These are phyloP conservation scores for Dactylellina haptotyla DNA, from an alignment of 2,329 filamentous ascomycete species.

Conservation along the genomic window DNA sequence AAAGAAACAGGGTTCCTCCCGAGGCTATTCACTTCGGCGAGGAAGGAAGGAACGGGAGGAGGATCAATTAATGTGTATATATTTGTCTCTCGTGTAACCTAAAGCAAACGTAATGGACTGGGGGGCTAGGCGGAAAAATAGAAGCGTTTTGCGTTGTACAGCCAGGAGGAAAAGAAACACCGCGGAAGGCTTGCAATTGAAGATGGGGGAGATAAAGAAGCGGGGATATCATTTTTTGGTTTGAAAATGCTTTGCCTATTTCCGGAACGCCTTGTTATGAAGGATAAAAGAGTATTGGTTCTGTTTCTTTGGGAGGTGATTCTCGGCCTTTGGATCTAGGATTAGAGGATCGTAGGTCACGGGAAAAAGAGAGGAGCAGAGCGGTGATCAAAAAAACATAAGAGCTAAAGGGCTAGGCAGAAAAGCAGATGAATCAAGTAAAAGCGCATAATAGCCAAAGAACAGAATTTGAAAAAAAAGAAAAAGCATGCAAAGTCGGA, in stretches of 20 bases:
- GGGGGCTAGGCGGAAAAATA: background rate
- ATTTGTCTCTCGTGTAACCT: constrained; percentile 13
- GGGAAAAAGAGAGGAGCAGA: background rate
- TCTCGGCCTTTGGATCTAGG: too few species aligned
- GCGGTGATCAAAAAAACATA: too few species aligned
- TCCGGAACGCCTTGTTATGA: constrained; percentile 41
- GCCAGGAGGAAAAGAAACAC: background rate
- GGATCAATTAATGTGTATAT: constrained; percentile 4
- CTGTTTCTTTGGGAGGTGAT: background rate
- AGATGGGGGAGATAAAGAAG: constrained; percentile 2
- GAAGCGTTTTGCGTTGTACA: constrained; percentile 31
- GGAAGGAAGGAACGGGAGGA: background rate
- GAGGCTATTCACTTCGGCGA: background rate
- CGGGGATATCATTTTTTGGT: constrained; percentile 47
- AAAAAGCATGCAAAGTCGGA: constrained; percentile 10
- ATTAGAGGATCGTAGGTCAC: constrained; percentile 3
- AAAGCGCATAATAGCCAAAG: background rate
- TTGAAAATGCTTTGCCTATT: constrained; percentile 42
- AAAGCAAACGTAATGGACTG: background rate
- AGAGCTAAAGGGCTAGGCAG: too few species aligned
- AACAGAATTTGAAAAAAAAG: background rate
- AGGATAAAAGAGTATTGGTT: constrained; percentile 26
- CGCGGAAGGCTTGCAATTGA: background rate
- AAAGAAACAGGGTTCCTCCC: background rate
- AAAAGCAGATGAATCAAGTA: constrained; percentile 6